Conservation (phyloP, 1,284 basidiomycete genomes). For the Erythrobasidium hasegawianum region DNA sequence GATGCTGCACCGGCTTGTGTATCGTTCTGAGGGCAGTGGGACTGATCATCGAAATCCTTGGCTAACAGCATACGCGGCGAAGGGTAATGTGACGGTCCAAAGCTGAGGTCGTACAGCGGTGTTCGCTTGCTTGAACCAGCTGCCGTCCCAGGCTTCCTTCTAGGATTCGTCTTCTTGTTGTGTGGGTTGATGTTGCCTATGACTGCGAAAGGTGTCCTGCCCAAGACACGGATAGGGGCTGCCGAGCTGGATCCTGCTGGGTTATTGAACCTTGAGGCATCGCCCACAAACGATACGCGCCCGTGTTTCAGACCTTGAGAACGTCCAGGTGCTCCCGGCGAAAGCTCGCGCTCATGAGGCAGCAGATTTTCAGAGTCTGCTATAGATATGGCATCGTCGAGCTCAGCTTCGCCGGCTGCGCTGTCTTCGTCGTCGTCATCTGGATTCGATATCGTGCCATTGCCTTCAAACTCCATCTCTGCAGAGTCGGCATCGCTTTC, state of each 20-base stretch:
- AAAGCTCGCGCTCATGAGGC: not conserved
- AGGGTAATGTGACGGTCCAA: slow-evolving; percentile 15
- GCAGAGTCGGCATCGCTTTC: slow-evolving; percentile 9
- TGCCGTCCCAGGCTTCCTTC: not conserved
- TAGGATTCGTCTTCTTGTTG: slow-evolving; percentile 3
- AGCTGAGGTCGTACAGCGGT: slow-evolving; percentile 15
- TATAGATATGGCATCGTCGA: slow-evolving; percentile 24
- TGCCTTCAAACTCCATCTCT: not conserved
- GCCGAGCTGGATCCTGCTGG: not conserved
- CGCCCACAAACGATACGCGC: not conserved
- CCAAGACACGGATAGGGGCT: slow-evolving; percentile 16
- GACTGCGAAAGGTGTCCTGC: slow-evolving; percentile 2
- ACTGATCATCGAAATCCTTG: slow-evolving; percentile 16
- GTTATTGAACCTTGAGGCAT: slow-evolving; percentile 1
- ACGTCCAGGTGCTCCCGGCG: not conserved
- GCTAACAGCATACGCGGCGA: slow-evolving; percentile 6
- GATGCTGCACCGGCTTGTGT: not conserved
- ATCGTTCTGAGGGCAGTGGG: not conserved
- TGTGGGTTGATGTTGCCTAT: not conserved
- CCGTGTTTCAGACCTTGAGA: slow-evolving; percentile 18
- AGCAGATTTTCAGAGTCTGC: slow-evolving; percentile 22
- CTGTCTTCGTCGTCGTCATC: slow-evolving; percentile 19
- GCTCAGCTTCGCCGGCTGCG: slow-evolving; percentile 25
- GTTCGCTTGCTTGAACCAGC: not conserved
- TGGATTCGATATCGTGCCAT: not conserved